phyloP scores from a whole-genome alignment of 805 yeast species.

The Helenozyma baotianmanensis region DNA sequence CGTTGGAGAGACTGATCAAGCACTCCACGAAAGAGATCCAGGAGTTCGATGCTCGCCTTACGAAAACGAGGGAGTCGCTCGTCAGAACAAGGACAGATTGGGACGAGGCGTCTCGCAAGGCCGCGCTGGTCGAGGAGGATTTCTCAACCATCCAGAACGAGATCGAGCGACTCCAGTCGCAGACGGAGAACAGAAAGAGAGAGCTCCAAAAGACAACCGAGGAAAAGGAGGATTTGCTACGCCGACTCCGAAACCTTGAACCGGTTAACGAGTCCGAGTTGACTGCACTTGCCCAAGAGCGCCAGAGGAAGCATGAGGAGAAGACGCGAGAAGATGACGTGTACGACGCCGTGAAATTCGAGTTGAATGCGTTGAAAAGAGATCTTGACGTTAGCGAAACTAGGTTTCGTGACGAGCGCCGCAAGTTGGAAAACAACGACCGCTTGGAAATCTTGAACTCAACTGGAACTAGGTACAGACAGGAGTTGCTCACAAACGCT shows the following conservation, averaged over 20 bases:
- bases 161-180: conserved; percentile 10
- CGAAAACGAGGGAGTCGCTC: background rate
- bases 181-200: conserved; percentile 9
- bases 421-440: conserved; percentile 34
- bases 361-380: conserved; percentile 5
- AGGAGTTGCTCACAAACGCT: conserved; percentile 39
- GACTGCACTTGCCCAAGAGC: conserved; percentile 1
- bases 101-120: background rate
- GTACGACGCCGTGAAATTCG: conserved; percentile 6
- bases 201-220: conserved; percentile 9
- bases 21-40: conserved; percentile 2
- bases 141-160: conserved; percentile 8
- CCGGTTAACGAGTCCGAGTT: conserved; percentile 7
- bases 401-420: conserved; percentile 9
- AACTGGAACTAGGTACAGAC: conserved; percentile 21
- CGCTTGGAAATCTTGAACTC: conserved; percentile 44
- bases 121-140: conserved; percentile 3
- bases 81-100: background rate
- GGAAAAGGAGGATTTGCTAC: conserved; percentile 9
- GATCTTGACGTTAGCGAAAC: conserved; percentile 8
- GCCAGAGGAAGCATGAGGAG: conserved; percentile 13
- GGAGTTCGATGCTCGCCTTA: background rate
- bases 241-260: conserved; percentile 5
- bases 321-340: conserved; percentile 27
- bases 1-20: conserved; percentile 15